Percentiles rank a stretch among this genome's conserved stretches.
These are phyloP conservation scores for Aspergillus aculeatus DNA, from an alignment of 2,329 filamentous ascomycete species.

Conservation along the genomic window DNA sequence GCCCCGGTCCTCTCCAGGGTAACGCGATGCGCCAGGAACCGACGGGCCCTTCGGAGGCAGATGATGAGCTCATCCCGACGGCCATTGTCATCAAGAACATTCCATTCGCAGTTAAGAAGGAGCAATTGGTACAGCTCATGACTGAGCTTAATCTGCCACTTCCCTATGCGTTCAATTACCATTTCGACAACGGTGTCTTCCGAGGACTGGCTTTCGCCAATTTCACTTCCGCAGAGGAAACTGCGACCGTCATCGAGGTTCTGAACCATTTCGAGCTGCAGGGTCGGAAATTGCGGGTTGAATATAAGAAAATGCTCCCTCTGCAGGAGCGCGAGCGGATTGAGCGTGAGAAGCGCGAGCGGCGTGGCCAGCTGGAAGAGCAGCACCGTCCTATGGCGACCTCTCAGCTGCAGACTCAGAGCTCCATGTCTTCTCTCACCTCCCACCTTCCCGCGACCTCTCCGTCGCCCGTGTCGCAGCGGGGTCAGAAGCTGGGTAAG, in stretches of 20 bases:
- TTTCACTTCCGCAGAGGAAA: slow-evolving; percentile 94
- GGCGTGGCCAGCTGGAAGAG: slow-evolving; percentile 92
- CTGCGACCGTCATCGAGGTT: slow-evolving; percentile 82
- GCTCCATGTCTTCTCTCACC: slow-evolving; percentile 77
- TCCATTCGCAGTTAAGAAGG: slow-evolving; percentile 96
- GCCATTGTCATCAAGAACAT: slow-evolving; percentile 99
- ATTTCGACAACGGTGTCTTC: slow-evolving; percentile 98
- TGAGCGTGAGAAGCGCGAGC: slow-evolving; percentile 93
- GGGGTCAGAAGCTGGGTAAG: slow-evolving; percentile 40
- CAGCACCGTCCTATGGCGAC: slow-evolving; percentile 75
- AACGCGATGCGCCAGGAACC: slow-evolving; percentile 44
- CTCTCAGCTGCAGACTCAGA: slow-evolving; percentile 73
- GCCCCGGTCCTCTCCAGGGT: slow-evolving; percentile 42
- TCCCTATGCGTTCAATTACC: slow-evolving; percentile 98
- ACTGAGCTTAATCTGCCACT: slow-evolving; percentile 88
- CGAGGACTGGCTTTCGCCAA: slow-evolving; percentile 95
- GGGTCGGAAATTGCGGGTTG: slow-evolving; percentile 88
- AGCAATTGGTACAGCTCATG: slow-evolving; percentile 90
- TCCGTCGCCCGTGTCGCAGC: slow-evolving; percentile 65
- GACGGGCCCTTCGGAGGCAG: slow-evolving; percentile 41
- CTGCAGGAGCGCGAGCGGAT: slow-evolving; percentile 92
- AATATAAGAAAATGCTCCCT: slow-evolving; percentile 99
- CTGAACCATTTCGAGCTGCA: slow-evolving; percentile 97
- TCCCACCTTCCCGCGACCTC: slow-evolving; percentile 63
- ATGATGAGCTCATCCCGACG: slow-evolving; percentile 91